Base-by-base conservation (phyloP, 495 filamentous ascomycete genomes). In the Staphylotrichum tortipilum region DNA sequence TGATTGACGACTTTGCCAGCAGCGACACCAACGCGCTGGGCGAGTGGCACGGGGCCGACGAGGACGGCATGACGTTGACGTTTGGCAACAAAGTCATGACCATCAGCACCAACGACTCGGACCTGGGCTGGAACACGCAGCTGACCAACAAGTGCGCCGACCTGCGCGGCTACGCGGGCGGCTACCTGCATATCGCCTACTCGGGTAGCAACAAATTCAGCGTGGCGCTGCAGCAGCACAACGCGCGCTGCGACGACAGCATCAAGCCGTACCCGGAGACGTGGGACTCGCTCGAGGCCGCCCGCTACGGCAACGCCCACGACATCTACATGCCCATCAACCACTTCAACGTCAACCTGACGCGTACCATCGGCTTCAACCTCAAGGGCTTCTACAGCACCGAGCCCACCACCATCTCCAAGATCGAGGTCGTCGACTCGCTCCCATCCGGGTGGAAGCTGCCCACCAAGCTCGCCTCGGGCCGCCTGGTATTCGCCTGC, bases 311-410 rank as follows among this genome's bases (percentile, higher is more conserved):
- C n/a, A 73, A 69, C 40, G 60, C 61, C 28, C 65, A 54, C 15
- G 80, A 88, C 55, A 81, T 89, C 56, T 89, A 85, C 62, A 78
- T 89, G 40, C 86, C 86, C 0, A 61, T 90, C n/a, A 70, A 68
- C 24, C 86, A 90, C 63, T 90, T 89, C 69, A 67, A 73, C 51
- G 73, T 89, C 52, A 70, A 86, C 59, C 74, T 77, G 2, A 67
- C 64, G 30, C 73, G 78, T 4, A 59, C 74, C 18, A 73, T 88
- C 34, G 84, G 84, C 4, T 69, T 90, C 43, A 79, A 79, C 2
- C 71, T 90, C 35, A 77, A 81, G 55, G 84, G 82, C 1, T 88
- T 88, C 65, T 86, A 80, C 62, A 74, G 71, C 5, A 50, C 62
- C 1, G 70, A 74, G 10, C 42, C 77, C 3, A 81, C 78, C 4